Conservation (phyloP, 2,329 filamentous ascomycete species). For the Phaeosphaeriaceae sp. region DNA sequence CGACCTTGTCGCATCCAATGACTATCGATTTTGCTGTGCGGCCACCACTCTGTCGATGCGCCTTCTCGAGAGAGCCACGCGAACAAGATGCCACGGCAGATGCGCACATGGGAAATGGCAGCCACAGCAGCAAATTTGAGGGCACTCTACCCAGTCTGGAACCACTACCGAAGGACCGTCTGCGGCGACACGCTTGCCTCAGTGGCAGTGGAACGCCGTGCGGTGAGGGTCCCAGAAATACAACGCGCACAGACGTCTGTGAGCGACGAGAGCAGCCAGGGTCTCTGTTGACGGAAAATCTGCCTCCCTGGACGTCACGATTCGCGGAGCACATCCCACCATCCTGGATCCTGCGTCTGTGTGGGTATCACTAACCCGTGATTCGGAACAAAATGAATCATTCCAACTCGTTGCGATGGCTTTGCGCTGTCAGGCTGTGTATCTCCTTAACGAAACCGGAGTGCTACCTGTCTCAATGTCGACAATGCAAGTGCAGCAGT, state of each 20-base stretch:
- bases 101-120: not conserved
- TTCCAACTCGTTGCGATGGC: not conserved
- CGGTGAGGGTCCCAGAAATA: conserved; percentile 3
- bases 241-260: conserved; percentile 17
- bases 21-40: conserved; percentile 1
- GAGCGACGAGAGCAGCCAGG: conserved; percentile 33
- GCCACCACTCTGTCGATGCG: conserved; percentile 9
- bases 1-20: conserved; percentile 28
- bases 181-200: conserved; percentile 7
- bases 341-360: conserved; percentile 33
- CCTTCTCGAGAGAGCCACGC: conserved; percentile 31
- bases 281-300: conserved; percentile 41
- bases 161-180: conserved; percentile 26
- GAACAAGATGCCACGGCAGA: conserved; percentile 22
- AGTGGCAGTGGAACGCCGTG: conserved; percentile 7
- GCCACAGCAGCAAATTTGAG: conserved; percentile 9
- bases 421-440: not conserved
- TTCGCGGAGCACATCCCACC: conserved; percentile 35
- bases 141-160: conserved; percentile 5
- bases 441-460: not conserved
- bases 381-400: conserved; percentile 20
- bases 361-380: conserved; percentile 32
- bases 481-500: not conserved
- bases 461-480: not conserved
- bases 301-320: conserved; percentile 32